A percentile compares a stretch with the other conserved stretches of the same genome.
Evolutionary conservation across 805 yeast species (phyloP).

Genomic region (Metschnikowia aberdeeniae): DNA sequence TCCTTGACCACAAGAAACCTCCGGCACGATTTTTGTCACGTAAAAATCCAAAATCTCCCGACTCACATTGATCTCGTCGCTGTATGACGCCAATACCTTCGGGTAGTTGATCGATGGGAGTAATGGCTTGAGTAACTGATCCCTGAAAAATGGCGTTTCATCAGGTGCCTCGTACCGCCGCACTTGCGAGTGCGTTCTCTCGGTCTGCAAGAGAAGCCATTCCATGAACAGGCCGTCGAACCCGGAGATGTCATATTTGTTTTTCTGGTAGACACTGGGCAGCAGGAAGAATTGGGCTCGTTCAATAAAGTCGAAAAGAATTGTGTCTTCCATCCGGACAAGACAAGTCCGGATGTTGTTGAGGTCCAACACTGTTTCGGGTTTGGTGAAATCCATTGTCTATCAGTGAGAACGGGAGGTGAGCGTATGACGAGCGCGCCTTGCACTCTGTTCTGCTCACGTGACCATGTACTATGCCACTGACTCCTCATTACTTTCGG

Average conservation of each 20-base stretch:
- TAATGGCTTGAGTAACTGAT: constrained; percentile 59
- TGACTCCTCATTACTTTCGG: too few species aligned
- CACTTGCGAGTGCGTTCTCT: constrained; percentile 60
- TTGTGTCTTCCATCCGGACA: constrained; percentile 94
- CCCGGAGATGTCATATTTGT: constrained; percentile 56
- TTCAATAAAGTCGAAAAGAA: constrained; percentile 87
- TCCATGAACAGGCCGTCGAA: constrained; percentile 82
- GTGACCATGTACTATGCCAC: too few species aligned
- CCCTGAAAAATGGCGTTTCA: constrained; percentile 85
- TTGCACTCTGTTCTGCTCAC: not conserved
- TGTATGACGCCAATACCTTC: constrained; percentile 66
- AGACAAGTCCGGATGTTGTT: constrained; percentile 79
- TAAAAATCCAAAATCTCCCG: constrained; percentile 63
- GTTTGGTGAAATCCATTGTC: constrained; percentile 77
- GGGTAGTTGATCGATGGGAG: constrained; percentile 82
- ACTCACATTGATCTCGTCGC: constrained; percentile 74
- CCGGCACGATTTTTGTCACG: constrained; percentile 69
- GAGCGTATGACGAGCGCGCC: not conserved
- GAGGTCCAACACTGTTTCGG: constrained; percentile 76
- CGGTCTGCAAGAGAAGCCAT: constrained; percentile 76
- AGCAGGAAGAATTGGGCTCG: constrained; percentile 82
- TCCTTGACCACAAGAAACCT: constrained; percentile 58
- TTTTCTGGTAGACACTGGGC: constrained; percentile 64
- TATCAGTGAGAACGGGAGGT: not conserved
- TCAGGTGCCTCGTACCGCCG: constrained; percentile 94